These are phyloP conservation scores for Arachnopeziza araneosa DNA, from an alignment of 2,329 filamentous ascomycete genomes.

Conservation along the genomic window DNA sequence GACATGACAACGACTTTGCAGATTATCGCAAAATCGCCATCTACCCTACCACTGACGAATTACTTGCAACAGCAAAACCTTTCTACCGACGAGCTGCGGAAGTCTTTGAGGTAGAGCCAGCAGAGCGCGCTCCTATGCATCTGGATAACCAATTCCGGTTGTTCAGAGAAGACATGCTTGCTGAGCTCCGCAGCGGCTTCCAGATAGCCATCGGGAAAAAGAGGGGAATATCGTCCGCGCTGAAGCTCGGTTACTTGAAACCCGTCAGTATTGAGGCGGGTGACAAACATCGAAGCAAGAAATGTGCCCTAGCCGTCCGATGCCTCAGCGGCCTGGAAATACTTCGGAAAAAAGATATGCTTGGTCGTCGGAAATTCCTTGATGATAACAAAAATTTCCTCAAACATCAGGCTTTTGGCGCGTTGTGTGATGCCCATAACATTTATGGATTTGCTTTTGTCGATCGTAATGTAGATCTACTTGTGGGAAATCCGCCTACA, in stretches of 20 bases:
- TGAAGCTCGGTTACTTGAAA: constrained; percentile 36
- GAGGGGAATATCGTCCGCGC: constrained; percentile 35
- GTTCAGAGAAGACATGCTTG: constrained; percentile 64
- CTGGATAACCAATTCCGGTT: constrained; percentile 64
- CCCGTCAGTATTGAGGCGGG: constrained; percentile 32
- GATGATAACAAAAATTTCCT: constrained; percentile 44
- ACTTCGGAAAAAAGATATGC: constrained; percentile 29
- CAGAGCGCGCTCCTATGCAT: constrained; percentile 32
- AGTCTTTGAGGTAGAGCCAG: constrained; percentile 37
- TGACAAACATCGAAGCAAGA: constrained; percentile 20
- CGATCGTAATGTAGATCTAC: constrained; percentile 43
- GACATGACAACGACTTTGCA: constrained; percentile 63
- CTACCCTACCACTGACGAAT: constrained; percentile 59
- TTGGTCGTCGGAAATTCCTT: constrained; percentile 41
- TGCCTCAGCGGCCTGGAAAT: constrained; percentile 40
- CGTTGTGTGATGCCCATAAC: constrained; percentile 44
- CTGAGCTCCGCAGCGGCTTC: constrained; percentile 57
- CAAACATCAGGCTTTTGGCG: constrained; percentile 56
- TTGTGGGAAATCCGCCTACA: constrained; percentile 40
- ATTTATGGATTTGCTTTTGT: constrained; percentile 57
- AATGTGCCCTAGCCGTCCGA: constrained; percentile 37
- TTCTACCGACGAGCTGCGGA: constrained; percentile 45
- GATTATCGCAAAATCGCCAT: constrained; percentile 57
- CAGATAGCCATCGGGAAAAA: constrained; percentile 44
- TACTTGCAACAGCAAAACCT: constrained; percentile 48